Base-by-base conservation (phyloP, 257 asterid species). In the Misopates orontium region DNA sequence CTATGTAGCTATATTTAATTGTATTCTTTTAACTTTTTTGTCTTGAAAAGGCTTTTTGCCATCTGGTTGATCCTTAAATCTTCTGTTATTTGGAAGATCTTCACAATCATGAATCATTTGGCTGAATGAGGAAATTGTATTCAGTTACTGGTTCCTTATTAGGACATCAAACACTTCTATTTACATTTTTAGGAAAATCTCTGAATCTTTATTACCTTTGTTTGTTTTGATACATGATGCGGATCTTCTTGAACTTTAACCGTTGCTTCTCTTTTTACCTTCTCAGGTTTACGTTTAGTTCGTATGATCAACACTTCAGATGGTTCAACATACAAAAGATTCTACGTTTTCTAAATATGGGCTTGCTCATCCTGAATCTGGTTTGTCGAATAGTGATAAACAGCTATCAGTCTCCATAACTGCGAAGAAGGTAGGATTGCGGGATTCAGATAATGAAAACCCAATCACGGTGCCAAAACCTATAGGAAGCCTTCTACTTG, bases 321-420 rank as follows among this genome's bases (percentile, higher is more conserved):
- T 76, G 82, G 85, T 76, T 74, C 80, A 79, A 70, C 84, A 80
- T 77, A 77, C 80, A 64, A 80, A 71, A 47, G 82, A 83, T 78
- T 72, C 81, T 40, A 64, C 73, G 21, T 71, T 62, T 56, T 52
- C 79, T 31, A 74, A 77, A 53, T 80, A 77, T 31, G 78, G 82
- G 65, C 72, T 70, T 61, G 68, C 73, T 49, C 74, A 71, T 73
- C 63, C 74, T 60, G 82, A 79, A 78, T 62, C 69, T 71, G 80
- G 76, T 58, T 57, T 78, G 60, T 61, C 71, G 25, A 78, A 76
- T 60, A 63, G 72, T 66, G 83, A 73, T 68, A 76, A 73, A 70
- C 75, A 65, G 70, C 79, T 60, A 45, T 71, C 70, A 28, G 69
- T 70, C 61, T 73, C 79, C 48, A 63, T 66, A 70, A 69, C 73